phyloP scores from a whole-genome alignment of 2,329 filamentous ascomycete genomes.

The Teratosphaeria destructans region DNA sequence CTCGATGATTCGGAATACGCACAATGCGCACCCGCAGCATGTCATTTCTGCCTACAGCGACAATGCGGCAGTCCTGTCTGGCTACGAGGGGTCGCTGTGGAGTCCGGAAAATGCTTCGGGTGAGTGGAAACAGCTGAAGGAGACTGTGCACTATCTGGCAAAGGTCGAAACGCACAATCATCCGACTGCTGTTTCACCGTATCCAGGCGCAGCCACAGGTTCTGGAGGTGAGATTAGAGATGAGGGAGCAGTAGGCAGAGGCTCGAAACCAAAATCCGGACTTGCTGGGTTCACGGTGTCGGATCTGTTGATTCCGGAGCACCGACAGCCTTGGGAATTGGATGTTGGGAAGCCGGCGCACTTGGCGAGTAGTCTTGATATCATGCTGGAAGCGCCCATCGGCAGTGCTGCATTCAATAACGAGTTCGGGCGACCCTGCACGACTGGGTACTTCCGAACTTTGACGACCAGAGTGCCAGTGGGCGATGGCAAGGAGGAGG shows the following conservation, averaged over 20 bases:
- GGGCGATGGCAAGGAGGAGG: slow-evolving; percentile 54
- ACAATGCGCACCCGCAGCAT: slow-evolving; percentile 62
- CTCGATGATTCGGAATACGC: slow-evolving; percentile 92
- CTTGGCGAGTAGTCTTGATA: slow-evolving; percentile 87
- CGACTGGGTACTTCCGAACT: slow-evolving; percentile 84
- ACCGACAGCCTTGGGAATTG: slow-evolving; percentile 77
- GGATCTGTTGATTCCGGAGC: slow-evolving; percentile 78
- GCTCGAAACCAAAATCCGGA: slow-evolving; percentile 86
- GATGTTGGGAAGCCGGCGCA: slow-evolving; percentile 84
- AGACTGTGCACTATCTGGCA: slow-evolving; percentile 74
- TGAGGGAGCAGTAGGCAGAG: slow-evolving; percentile 85
- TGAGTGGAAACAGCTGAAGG: slow-evolving; percentile 77
- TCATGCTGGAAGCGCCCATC: slow-evolving; percentile 95
- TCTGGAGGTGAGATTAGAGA: slow-evolving; percentile 93
- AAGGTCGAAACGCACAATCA: slow-evolving; percentile 99
- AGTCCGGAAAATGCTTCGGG: slow-evolving; percentile 77
- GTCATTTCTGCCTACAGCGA: slow-evolving; percentile 97
- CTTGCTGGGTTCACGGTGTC: slow-evolving; percentile 91
- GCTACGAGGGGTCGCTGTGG: slow-evolving; percentile 66
- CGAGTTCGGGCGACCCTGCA: slow-evolving; percentile 85
- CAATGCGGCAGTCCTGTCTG: slow-evolving; percentile 86
- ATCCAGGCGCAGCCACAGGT: slow-evolving; percentile 85
- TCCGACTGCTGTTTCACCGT: slow-evolving; percentile 89
- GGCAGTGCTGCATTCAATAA: slow-evolving; percentile 96
- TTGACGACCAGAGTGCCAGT: slow-evolving; percentile 60